phyloP scores from a whole-genome alignment of 208 protist species.

The Leptomonas pyrrhocoris region DNA sequence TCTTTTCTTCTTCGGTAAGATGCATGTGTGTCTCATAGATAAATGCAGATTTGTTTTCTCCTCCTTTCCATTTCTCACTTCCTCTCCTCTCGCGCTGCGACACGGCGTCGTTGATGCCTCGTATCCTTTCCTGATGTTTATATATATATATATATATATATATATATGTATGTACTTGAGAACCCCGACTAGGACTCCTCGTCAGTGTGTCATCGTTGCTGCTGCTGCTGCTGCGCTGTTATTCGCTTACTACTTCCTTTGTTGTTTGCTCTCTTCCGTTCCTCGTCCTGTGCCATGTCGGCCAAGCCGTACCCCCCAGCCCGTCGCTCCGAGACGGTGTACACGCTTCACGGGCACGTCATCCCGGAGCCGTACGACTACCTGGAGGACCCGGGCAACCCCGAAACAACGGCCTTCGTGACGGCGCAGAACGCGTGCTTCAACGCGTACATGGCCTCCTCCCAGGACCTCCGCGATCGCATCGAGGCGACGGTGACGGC shows the following conservation, averaged over 20 bases:
- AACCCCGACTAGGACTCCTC: not conserved
- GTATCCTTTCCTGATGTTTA: too few species aligned
- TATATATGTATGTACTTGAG: not conserved
- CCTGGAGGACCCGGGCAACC: slow-evolving; percentile 87
- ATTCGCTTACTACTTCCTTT: not conserved
- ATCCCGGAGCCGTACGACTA: slow-evolving; percentile 93
- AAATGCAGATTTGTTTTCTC: too few species aligned
- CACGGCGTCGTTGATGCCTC: too few species aligned
- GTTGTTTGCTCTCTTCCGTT: not conserved
- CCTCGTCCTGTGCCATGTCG: slow-evolving; percentile 1
- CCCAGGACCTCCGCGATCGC: slow-evolving; percentile 47
- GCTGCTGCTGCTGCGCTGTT: not conserved
- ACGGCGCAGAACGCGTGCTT: slow-evolving; percentile 80
- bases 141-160: too few species aligned
- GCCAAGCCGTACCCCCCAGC: slow-evolving; percentile 48
- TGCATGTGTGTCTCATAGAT: too few species aligned
- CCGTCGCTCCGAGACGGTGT: slow-evolving; percentile 54
- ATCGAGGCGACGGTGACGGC: slow-evolving; percentile 49
- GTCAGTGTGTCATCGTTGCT: not conserved
- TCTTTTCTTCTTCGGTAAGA: not conserved
- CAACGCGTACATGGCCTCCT: slow-evolving; percentile 65
- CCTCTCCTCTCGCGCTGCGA: too few species aligned
- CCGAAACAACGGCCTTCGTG: slow-evolving; percentile 90
- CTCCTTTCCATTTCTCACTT: too few species aligned
- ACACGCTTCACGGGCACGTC: slow-evolving; percentile 71